Conservation (phyloP, 768 basidiomycete species). For the Lentinula edodes region DNA sequence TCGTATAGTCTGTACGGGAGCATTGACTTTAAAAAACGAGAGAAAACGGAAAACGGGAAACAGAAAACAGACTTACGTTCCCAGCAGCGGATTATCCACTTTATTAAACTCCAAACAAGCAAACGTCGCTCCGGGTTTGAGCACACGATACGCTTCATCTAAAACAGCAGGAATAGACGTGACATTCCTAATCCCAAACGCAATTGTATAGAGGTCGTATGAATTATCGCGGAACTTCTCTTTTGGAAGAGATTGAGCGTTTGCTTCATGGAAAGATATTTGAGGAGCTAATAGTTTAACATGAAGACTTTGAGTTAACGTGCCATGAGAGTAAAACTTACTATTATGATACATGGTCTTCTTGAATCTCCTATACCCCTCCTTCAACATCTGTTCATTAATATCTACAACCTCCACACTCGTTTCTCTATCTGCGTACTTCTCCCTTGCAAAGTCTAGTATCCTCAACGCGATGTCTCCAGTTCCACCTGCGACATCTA, state of each 20-base stretch:
- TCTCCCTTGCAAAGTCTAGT: constrained; percentile 84
- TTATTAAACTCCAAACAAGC: constrained; percentile 95
- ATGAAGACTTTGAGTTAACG: background rate
- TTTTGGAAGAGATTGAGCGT: constrained; percentile 75
- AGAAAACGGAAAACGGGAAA: background rate
- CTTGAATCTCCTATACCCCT: constrained; percentile 85
- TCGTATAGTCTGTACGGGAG: constrained; percentile 68
- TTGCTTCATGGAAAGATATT: constrained; percentile 87
- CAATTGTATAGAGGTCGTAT: constrained; percentile 96
- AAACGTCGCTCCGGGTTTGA: constrained; percentile 95
- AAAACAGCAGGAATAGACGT: constrained; percentile 88
- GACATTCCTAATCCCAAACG: constrained; percentile 97
- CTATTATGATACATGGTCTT: constrained; percentile 99
- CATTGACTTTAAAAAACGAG: constrained; percentile 4
- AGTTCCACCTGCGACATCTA: constrained; percentile 97
- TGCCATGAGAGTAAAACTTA: constrained; percentile 31
- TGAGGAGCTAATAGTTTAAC: constrained; percentile 63
- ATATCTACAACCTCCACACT: constrained; percentile 90
- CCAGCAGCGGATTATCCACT: constrained; percentile 82
- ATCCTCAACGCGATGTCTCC: constrained; percentile 96
- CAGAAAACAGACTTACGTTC: constrained; percentile 55
- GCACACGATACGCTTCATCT: constrained; percentile 84
- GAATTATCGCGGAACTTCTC: constrained; percentile 72
- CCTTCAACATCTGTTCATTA: constrained; percentile 92
- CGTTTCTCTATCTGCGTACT: constrained; percentile 85